A percentile compares a stretch with the other conserved stretches of the same genome.
phyloP scores from a whole-genome alignment of 805 yeast species.

The Yarrowia osloensis region DNA sequence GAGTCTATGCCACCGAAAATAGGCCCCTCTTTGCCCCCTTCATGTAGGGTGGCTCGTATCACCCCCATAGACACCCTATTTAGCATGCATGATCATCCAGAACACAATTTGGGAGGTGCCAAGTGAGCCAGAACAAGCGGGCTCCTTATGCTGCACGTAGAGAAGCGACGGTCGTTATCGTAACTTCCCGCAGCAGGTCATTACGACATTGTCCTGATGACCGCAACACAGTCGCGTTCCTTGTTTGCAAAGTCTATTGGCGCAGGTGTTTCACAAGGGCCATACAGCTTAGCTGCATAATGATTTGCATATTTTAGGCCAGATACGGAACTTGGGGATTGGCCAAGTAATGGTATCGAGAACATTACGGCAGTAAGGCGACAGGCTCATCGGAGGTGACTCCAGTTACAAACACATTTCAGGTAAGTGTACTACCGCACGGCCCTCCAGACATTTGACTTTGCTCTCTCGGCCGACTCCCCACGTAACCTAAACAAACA shows the following conservation, averaged over 20 bases:
- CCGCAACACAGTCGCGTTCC: neutral
- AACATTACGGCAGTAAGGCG: too few relatives aligned
- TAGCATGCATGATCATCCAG: neutral
- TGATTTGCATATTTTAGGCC: neutral
- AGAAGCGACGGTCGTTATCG: neutral
- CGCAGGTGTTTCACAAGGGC: neutral
- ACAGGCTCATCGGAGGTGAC: too few relatives aligned
- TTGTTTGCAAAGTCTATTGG: neutral
- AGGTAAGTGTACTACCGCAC: too few relatives aligned
- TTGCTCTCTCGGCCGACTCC: neutral
- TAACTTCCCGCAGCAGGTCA: neutral
- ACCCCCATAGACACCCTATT: neutral
- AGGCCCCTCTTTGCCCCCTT: too few relatives aligned
- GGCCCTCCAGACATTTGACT: neutral
- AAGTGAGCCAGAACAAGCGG: neutral
- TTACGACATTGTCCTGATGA: neutral
- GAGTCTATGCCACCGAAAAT: neutral
- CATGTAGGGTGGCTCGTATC: neutral
- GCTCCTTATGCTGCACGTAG: neutral
- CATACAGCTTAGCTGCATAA: neutral
- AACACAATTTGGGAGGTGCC: neutral
- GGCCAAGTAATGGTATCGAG: neutral
- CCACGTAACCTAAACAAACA: neutral
- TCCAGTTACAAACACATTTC: too few relatives aligned
- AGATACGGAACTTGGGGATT: neutral